phyloP scores from a whole-genome alignment of 2,329 filamentous ascomycete genomes.

The Xylariaceae sp. region DNA sequence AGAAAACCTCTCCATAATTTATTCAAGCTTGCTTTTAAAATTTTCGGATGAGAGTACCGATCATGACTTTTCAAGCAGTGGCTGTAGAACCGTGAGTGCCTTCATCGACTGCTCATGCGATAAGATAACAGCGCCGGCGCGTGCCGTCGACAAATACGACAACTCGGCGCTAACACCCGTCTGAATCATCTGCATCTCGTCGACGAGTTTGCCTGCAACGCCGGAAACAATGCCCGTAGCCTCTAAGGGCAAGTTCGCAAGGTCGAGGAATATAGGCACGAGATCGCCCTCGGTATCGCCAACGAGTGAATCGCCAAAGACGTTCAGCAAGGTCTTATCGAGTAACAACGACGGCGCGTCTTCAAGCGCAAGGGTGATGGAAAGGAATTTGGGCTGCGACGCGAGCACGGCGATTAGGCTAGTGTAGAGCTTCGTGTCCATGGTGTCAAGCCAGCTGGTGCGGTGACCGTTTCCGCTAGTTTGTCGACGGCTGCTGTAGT shows the following conservation, averaged over 20 bases:
- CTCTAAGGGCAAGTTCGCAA: constrained; percentile 74
- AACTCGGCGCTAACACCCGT: constrained; percentile 59
- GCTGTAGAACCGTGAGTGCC: constrained; percentile 65
- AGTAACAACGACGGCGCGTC: constrained; percentile 70
- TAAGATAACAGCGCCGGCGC: constrained; percentile 84
- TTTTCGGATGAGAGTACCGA: not conserved
- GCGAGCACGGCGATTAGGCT: constrained; percentile 57
- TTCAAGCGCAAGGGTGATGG: constrained; percentile 64
- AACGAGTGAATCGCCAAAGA: constrained; percentile 69
- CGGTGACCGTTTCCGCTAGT: constrained; percentile 35
- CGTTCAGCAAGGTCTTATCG: constrained; percentile 59
- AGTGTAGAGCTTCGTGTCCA: constrained; percentile 60
- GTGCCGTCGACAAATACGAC: constrained; percentile 83
- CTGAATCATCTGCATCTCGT: constrained; percentile 55
- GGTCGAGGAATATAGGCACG: constrained; percentile 82
- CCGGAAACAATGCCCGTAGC: constrained; percentile 94
- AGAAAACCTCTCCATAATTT: not conserved
- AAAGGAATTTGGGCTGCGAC: constrained; percentile 64
- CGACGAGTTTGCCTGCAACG: constrained; percentile 75
- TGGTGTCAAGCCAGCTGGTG: constrained; percentile 50
- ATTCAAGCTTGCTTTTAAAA: not conserved
- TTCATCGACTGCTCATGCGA: constrained; percentile 66
- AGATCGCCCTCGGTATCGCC: constrained; percentile 67
- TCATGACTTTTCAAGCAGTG: constrained; percentile 38
- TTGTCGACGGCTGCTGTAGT: constrained; percentile 34